Percentiles rank a stretch among this genome's conserved stretches.
Evolutionary conservation across 2,329 filamentous ascomycete species (phyloP).

Genomic region (Ophiostoma ips): DNA sequence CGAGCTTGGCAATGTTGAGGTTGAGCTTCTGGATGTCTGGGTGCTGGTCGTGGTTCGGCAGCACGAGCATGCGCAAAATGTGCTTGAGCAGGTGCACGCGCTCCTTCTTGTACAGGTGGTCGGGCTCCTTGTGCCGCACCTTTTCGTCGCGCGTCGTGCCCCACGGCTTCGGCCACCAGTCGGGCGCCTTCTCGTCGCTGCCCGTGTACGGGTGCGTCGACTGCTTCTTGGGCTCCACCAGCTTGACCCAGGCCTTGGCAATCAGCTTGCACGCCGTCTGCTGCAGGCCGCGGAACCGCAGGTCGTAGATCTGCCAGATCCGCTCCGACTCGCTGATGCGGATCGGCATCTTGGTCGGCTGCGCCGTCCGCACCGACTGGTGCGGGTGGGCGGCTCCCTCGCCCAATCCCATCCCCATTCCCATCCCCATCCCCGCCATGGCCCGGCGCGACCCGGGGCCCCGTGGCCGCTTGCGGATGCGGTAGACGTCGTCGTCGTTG

Average conservation of each 20-base stretch:
- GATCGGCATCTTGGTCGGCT: conserved; percentile 29
- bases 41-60: conserved; percentile 36
- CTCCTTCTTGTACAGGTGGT: conserved; percentile 55
- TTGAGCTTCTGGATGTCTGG: conserved; percentile 37
- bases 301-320: conserved; percentile 46
- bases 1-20: conserved; percentile 40
- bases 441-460: too few species aligned
- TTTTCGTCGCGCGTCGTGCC: conserved; percentile 34
- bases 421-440: too few species aligned
- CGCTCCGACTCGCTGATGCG: conserved; percentile 38
- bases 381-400: too few species aligned
- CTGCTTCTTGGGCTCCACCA: conserved; percentile 65
- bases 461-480: conserved; percentile 25
- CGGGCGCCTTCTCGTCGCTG: conserved; percentile 46
- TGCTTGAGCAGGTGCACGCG: conserved; percentile 45
- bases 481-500: conserved; percentile 20
- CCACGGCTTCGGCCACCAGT: conserved; percentile 53
- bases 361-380: conserved; percentile 22
- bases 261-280: conserved; percentile 60
- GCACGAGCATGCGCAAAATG: conserved; percentile 43
- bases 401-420: too few species aligned
- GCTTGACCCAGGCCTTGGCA: conserved; percentile 62
- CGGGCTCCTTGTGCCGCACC: conserved; percentile 57
- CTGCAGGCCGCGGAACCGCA: conserved; percentile 51
- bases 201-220: conserved; percentile 58